These are phyloP conservation scores for Hyphopichia pseudoburtonii DNA, from an alignment of 1,139 yeast genomes.

Conservation along the genomic window DNA sequence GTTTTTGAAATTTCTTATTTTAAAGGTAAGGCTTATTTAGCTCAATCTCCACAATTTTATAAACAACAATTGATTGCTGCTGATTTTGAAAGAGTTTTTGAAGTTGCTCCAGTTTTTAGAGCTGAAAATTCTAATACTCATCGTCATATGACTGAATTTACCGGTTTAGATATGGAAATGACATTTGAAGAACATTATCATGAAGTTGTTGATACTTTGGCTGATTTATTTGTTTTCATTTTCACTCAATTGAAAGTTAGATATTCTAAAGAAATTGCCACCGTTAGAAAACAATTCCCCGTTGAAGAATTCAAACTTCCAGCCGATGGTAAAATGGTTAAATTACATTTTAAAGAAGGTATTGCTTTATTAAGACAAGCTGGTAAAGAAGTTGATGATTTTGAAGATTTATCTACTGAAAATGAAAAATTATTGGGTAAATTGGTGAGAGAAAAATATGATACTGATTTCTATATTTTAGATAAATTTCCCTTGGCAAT, in stretches of 20 bases:
- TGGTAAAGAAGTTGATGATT: slow-evolving; percentile 80
- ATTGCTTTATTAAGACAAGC: slow-evolving; percentile 78
- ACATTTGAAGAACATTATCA: slow-evolving; percentile 97
- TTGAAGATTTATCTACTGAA: slow-evolving; percentile 89
- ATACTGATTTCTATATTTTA: slow-evolving; percentile 95
- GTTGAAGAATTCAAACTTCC: slow-evolving; percentile 97
- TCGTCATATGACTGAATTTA: slow-evolving; percentile 98
- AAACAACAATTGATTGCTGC: slow-evolving; percentile 98
- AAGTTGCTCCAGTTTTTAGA: slow-evolving; percentile 96
- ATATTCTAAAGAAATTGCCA: slow-evolving; percentile 79
- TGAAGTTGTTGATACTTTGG: slow-evolving; percentile 82
- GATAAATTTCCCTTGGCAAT: slow-evolving; percentile 97
- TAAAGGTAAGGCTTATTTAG: slow-evolving; percentile 88
- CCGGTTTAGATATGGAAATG: slow-evolving; percentile 97
- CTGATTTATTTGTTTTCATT: slow-evolving; percentile 84
- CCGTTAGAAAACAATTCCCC: slow-evolving; percentile 93
- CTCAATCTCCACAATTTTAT: slow-evolving; percentile 97
- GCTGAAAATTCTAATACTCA: slow-evolving; percentile 99
- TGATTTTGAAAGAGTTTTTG: slow-evolving; percentile 94
- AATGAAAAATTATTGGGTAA: slow-evolving; percentile 92
- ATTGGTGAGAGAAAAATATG: slow-evolving; percentile 87
- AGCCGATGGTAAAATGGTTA: slow-evolving; percentile 85
- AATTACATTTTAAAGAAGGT: slow-evolving; percentile 88
- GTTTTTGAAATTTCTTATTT: slow-evolving; percentile 92
- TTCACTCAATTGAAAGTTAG: slow-evolving; percentile 80